Percentiles rank a stretch among this genome's conserved stretches.
Conservation (phyloP, 306 rosid species). For the Glycine latifolia region DNA sequence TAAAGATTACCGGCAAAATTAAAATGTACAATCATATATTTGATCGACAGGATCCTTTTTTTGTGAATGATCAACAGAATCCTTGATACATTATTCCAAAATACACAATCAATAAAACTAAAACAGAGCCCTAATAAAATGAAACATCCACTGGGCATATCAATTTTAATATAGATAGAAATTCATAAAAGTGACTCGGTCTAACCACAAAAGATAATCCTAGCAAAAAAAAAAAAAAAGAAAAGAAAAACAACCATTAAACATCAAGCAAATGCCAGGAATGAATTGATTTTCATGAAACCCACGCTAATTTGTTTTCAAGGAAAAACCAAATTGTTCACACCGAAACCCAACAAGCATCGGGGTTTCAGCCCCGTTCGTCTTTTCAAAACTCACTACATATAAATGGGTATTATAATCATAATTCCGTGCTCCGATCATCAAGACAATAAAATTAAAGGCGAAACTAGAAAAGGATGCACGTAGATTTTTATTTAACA, state of each 20-base stretch:
- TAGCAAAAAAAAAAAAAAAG: not conserved
- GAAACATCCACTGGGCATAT: not conserved
- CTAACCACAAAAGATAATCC: not conserved
- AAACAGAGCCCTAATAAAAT: not conserved
- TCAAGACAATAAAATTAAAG: not conserved
- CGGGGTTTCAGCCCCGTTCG: not conserved
- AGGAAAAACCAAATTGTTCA: conserved; percentile 11
- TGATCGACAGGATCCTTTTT: not conserved
- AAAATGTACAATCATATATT: not conserved
- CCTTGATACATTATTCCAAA: not conserved
- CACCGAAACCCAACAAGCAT: conserved; percentile 5
- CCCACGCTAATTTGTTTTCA: not conserved
- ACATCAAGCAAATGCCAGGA: not conserved
- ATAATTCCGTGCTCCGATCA: conserved; percentile 16
- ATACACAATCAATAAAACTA: not conserved
- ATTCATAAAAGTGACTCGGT: not conserved
- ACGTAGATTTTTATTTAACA: not conserved
- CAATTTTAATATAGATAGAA: not conserved
- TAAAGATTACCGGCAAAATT: not conserved
- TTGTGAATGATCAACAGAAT: no score
- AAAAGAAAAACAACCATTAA: not conserved
- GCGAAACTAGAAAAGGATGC: not conserved
- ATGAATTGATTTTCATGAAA: not conserved
- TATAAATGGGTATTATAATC: not conserved
- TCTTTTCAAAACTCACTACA: not conserved